phyloP scores from a whole-genome alignment of 176 grass and related monocot genomes.

The Rhynchospora tenuis region DNA sequence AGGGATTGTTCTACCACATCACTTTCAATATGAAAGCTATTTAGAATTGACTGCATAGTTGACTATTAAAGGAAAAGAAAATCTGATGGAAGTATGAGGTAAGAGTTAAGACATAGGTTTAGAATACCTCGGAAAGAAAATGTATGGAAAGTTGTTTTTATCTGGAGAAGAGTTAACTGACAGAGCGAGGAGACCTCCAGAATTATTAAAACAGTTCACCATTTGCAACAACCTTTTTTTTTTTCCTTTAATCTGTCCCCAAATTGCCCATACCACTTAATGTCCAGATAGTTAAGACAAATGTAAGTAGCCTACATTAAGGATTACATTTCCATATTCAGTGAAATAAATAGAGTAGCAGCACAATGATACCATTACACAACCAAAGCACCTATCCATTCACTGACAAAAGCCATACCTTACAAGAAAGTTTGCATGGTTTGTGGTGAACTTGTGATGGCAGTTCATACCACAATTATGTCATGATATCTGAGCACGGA shows the following conservation, averaged over 20 bases:
- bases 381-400: too few species aligned
- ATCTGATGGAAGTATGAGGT: background rate
- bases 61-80: background rate
- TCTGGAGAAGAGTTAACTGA: background rate
- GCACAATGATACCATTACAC: background rate
- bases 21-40: background rate
- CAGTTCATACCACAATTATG: background rate
- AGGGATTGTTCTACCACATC: background rate
- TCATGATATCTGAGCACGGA: background rate
- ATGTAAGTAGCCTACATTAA: background rate
- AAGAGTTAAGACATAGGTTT: background rate
- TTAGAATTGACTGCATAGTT: background rate
- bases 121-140: background rate
- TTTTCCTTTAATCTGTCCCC: background rate
- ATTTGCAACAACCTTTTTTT: background rate
- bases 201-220: background rate
- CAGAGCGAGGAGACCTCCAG: background rate
- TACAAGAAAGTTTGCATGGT: background rate
- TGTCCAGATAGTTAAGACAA: background rate
- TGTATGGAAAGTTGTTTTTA: background rate
- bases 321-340: background rate
- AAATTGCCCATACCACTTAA: background rate
- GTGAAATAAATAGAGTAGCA: too few species aligned
- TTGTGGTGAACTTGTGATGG: background rate
- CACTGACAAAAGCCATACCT: background rate